Evolutionary conservation across 1,139 yeast genomes (phyloP), one percentile per base, ranked within the genome.

Genomic region (Taphrina communis): DNA sequence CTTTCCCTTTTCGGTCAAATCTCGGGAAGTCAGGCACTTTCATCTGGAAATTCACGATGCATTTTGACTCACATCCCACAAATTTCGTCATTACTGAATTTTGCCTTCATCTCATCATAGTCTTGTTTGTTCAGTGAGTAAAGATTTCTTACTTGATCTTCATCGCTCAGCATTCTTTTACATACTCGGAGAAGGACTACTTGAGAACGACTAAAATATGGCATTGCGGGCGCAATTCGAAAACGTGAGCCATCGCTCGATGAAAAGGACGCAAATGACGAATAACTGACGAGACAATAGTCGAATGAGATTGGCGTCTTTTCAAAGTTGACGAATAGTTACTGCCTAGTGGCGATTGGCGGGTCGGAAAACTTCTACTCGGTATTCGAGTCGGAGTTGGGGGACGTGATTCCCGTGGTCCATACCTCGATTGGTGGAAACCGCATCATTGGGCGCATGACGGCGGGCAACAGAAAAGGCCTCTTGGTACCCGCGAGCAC

Each of bases 381-480:
- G 72, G 96, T 97, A 55, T 94, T 94, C 78, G 99, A 95, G 82
- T 97, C 97, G 70, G 97, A 94, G 80, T 83, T 95, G 73, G 97
- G 97, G 72, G 98, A 93, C 80, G 93, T 91, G 71, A 87, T 95
- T 72, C 99, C 99, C 70, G 92, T 94, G 76, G 95, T 91, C 73
- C 97, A 94, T 78, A 90, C 98, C 70, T 94, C 99, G 72, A 94
- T 95, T 76, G 97, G 97, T 57, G 99, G 99, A 74, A 92, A 97
- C 75, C 89, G 99, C 81, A 95, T 95, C 74, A 90, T 95, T 72
- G 99, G 99, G 74, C 86, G 99, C 80, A 90, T 95, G 97, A 90
- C 97, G 55, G 97, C 97, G 53, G 99, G 99, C 9, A 95, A 95
- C 84, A 88, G 99, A 83, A 86, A 98, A 78, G 99, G 99, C 55